A percentile compares a stretch with the other conserved stretches of the same genome.
Evolutionary conservation across 192 early-diverging fungal species (phyloP).

Genomic region (Coemansia reversa): DNA sequence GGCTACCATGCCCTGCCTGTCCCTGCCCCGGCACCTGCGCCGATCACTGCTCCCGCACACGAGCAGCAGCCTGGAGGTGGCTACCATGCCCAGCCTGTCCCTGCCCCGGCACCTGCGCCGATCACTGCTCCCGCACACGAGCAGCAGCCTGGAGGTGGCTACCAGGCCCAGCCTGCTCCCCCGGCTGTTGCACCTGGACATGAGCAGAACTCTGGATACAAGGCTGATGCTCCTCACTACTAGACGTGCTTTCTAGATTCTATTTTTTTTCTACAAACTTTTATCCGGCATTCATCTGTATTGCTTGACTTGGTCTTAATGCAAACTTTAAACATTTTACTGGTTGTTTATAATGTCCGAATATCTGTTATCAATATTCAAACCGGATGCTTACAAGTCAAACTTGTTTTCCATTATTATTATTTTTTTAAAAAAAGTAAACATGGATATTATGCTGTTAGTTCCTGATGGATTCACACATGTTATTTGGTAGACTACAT

Average conservation of each 20-base stretch:
- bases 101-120: conserved; percentile 10
- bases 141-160: conserved; percentile 18
- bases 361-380: not conserved
- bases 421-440: too few species aligned
- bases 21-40: conserved; percentile 7
- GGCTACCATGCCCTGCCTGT: conserved; percentile 17
- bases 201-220: conserved; percentile 15
- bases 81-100: conserved; percentile 15
- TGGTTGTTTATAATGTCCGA: not conserved
- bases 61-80: conserved; percentile 17
- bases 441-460: too few species aligned
- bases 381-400: too few species aligned
- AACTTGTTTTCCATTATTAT: too few species aligned
- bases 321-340: not conserved
- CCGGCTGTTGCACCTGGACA: conserved; percentile 1
- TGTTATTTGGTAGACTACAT: too few species aligned
- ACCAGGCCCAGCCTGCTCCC: conserved; percentile 15
- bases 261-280: conserved; percentile 2
- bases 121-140: conserved; percentile 1
- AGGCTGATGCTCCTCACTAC: conserved; percentile 38
- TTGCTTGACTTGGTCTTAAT: conserved; percentile 3
- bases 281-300: not conserved
- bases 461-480: too few species aligned
- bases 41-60: not conserved
- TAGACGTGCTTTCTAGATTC: conserved; percentile 15